These are phyloP conservation scores for Fusarium dlaminii DNA, from an alignment of 2,329 filamentous ascomycete genomes.

Conservation along the genomic window DNA sequence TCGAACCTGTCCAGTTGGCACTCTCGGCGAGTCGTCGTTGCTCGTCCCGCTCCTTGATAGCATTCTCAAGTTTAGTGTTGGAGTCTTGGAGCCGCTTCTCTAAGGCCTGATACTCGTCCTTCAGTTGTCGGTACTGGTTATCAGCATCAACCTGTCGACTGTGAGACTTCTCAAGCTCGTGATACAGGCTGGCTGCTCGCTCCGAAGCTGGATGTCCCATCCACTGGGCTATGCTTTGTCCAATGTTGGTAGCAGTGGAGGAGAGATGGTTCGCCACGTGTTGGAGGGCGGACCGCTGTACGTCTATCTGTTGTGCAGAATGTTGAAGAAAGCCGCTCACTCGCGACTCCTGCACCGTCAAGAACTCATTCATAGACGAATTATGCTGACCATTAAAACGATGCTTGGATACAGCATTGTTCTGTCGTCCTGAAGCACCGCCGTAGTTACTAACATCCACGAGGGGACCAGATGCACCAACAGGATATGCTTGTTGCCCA, in stretches of 20 bases:
- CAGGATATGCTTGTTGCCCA: neutral
- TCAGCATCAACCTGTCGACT: neutral
- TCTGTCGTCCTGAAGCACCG: neutral
- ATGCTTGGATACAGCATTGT: neutral
- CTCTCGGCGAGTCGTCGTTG: neutral
- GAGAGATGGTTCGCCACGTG: neutral
- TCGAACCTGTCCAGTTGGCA: neutral
- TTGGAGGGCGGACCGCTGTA: neutral
- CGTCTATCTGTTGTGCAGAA: neutral
- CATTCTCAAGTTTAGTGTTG: neutral
- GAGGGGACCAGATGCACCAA: neutral
- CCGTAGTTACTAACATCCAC: neutral
- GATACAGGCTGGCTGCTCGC: neutral
- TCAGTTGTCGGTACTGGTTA: neutral
- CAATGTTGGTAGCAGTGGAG: neutral
- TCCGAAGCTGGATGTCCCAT: neutral
- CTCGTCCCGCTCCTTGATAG: neutral
- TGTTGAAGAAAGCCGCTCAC: neutral
- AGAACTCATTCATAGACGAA: neutral
- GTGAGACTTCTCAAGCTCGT: neutral
- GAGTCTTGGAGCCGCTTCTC: neutral
- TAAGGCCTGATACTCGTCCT: neutral
- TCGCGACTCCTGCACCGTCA: neutral
- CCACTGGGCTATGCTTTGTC: neutral
- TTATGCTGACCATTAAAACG: accelerated